Conservation (phyloP, 73 alveolate genomes). For the Uronychia setigera region DNA sequence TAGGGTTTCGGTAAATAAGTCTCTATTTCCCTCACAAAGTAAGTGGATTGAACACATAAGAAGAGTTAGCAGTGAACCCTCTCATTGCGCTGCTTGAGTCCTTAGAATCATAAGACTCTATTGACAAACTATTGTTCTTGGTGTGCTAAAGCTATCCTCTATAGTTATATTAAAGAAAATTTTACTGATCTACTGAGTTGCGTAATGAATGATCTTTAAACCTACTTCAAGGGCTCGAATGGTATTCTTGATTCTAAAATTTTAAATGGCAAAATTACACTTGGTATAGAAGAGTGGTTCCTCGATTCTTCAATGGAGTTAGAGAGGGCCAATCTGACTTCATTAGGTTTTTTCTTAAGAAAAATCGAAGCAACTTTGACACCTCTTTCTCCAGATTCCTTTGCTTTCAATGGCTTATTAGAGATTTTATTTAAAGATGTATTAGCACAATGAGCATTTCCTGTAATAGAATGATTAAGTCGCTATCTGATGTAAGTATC, state of each 20-base stretch:
- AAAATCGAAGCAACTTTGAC: background rate
- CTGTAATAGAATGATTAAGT: background rate
- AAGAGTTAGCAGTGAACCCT: background rate
- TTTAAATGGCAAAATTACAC: background rate
- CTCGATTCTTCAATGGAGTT: background rate
- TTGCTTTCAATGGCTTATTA: background rate
- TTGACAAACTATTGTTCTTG: background rate
- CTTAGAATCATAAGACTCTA: background rate
- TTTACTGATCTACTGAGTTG: background rate
- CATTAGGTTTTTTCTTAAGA: background rate
- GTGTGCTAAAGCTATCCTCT: background rate
- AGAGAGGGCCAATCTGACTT: background rate
- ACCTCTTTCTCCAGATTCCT: background rate
- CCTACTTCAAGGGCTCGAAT: background rate
- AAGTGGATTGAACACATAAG: background rate
- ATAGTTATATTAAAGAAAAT: background rate
- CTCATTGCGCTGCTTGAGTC: background rate
- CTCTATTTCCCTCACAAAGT: background rate
- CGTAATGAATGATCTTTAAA: background rate
- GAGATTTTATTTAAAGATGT: background rate
- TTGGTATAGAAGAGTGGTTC: background rate
- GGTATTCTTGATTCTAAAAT: background rate
- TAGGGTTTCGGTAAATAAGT: background rate
- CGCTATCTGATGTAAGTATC: background rate
- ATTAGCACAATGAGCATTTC: too few species aligned